Evolutionary conservation across 2,329 filamentous ascomycete species (phyloP).

Genomic region (Arthrinium phaeospermum): DNA sequence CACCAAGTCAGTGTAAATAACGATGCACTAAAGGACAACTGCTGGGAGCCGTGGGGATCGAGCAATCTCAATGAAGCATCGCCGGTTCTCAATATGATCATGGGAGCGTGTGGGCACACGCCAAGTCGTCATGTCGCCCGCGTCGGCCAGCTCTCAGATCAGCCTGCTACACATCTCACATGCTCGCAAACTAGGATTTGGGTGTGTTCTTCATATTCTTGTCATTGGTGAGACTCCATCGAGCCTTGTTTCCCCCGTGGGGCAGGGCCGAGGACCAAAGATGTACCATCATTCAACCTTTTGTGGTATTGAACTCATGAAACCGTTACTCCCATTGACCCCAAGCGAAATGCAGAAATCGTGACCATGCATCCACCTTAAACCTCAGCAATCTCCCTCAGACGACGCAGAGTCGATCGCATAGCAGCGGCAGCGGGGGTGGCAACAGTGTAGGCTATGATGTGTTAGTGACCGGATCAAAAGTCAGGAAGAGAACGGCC

Average conservation of each 20-base stretch:
- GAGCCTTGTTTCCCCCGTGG: conserved; percentile 28
- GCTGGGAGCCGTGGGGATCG: background rate
- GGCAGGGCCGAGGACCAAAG: conserved; percentile 30
- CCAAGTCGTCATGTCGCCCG: background rate
- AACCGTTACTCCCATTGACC: conserved; percentile 36
- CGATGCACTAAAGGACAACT: no score
- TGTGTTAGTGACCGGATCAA: conserved; percentile 19
- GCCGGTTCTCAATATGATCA: background rate
- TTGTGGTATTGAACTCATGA: conserved; percentile 34
- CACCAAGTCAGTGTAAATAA: background rate
- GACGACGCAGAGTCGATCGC: conserved; percentile 93
- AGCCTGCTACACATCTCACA: background rate
- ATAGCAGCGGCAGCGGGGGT: conserved; percentile 93
- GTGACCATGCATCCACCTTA: conserved; percentile 54
- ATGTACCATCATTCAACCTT: conserved; percentile 33
- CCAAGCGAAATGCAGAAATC: conserved; percentile 38
- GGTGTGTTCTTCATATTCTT: conserved; percentile 21
- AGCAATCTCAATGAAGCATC: background rate
- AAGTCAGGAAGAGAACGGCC: background rate
- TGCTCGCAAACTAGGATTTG: background rate
- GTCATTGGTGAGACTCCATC: conserved; percentile 33
- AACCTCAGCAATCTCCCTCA: conserved; percentile 97
- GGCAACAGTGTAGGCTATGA: conserved; percentile 49
- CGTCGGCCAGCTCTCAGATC: background rate
- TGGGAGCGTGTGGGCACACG: background rate